Evolutionary conservation across 164 flowering plant species (phyloP).

Genomic region (Akebia trifoliata): DNA sequence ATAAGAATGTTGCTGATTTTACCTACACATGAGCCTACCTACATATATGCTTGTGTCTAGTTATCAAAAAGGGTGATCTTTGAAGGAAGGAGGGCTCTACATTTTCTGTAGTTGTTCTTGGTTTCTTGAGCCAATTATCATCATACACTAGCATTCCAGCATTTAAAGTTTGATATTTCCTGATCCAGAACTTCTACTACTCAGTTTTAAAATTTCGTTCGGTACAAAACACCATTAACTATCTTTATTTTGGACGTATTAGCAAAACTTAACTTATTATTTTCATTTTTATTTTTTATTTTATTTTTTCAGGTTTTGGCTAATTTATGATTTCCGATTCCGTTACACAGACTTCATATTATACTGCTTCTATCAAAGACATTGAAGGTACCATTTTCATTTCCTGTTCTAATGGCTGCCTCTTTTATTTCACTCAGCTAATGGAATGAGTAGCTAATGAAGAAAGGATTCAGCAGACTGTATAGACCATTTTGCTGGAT

Average conservation of each 20-base stretch:
- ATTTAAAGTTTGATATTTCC: no score
- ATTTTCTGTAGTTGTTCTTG: no score
- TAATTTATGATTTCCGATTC: no score
- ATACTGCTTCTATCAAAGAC: neutral
- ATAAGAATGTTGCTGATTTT: no score
- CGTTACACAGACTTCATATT: neutral
- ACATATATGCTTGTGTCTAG: no score
- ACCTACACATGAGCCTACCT: no score
- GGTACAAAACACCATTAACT: neutral
- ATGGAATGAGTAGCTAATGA: neutral
- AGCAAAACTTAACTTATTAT: neutral
- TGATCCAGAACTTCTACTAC: no score
- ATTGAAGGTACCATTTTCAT: neutral
- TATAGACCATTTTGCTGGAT: neutral
- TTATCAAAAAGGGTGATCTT: no score
- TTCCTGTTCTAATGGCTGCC: neutral
- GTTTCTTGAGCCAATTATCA: no score
- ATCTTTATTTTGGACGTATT: neutral
- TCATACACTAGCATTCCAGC: no score
- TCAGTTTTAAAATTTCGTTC: neutral
- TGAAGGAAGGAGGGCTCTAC: no score
- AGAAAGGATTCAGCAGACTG: neutral
- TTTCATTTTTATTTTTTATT: neutral
- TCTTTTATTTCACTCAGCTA: conserved; percentile 7
- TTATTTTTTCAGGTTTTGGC: conserved; percentile 3